Evolutionary conservation across 1,284 basidiomycete genomes (phyloP).

Genomic region (Porodaedalea pini): DNA sequence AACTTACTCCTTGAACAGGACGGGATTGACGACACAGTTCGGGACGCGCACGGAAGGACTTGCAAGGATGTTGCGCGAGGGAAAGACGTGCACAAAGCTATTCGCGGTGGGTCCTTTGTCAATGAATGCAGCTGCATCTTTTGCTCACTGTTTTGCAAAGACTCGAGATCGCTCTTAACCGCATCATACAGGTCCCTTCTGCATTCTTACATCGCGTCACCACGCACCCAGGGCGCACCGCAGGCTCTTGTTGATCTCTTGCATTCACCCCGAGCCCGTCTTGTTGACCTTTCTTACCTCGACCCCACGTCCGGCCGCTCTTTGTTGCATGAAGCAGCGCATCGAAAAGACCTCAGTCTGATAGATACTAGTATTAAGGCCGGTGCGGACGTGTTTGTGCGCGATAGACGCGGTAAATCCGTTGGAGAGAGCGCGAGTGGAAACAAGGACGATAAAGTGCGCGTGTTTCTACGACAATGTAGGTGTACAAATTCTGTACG

Average conservation of each 20-base stretch:
- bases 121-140: neutral
- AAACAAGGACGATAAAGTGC: constrained; percentile 75
- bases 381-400: constrained; percentile 88
- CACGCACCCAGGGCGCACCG: constrained; percentile 43
- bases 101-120: constrained; percentile 58
- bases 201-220: constrained; percentile 68
- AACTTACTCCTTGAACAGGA: constrained; percentile 73
- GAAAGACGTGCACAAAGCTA: constrained; percentile 66
- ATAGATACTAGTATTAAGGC: constrained; percentile 82
- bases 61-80: constrained; percentile 74
- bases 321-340: constrained; percentile 85
- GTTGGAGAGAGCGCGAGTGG: constrained; percentile 61
- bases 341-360: constrained; percentile 75
- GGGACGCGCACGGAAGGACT: constrained; percentile 69
- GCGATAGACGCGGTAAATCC: constrained; percentile 76
- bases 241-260: constrained; percentile 52
- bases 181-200: constrained; percentile 74
- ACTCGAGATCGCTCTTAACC: constrained; percentile 78
- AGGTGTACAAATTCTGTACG: constrained; percentile 26
- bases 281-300: constrained; percentile 65
- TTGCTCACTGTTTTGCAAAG: constrained; percentile 28
- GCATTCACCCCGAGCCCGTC: constrained; percentile 57
- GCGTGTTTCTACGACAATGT: constrained; percentile 85
- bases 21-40: constrained; percentile 75
- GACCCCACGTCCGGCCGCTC: constrained; percentile 78